Evolutionary conservation across 2,329 filamentous ascomycete species (phyloP), one percentile per base, ranked within the genome.

Genomic region (Calonectria pauciramosa): DNA sequence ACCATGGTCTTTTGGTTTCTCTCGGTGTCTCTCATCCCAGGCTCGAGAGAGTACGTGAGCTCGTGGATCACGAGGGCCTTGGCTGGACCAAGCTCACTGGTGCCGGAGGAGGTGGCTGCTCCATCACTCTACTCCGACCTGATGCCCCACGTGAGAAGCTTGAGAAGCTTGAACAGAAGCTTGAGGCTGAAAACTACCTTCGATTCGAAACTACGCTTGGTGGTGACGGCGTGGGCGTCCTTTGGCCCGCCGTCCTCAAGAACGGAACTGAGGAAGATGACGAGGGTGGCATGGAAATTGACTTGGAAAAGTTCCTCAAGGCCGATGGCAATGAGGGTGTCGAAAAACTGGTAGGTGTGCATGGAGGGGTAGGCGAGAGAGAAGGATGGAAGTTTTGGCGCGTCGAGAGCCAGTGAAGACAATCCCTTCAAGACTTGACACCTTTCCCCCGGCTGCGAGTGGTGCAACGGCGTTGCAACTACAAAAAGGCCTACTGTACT

Each of bases 31-130:
- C 96, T 2, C 97, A 99, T 84, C 97, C 97, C 0, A 93, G 96
- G 60, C 90, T 99, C 32, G 97, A 99, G 86, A 92, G 96, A 38
- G 93, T 99, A 79, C 93, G 97, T 76, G 96, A 98, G 86, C 88
- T 99, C 32, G 94, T 98, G 64, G 96, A 99, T 79, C 93, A 97
- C 80, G 91, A 95, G 71, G 94, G 94, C 51, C 94, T 98, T 71
- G 97, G 97, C 36, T 99, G 96, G 96, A 98, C 97, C 16, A 99
- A 99, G 85, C 90, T 99, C 72, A 99, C 97, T 0, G 97, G 97
- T 41, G 97, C 97, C 1, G 97, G 97, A 28, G 97, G 97, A 16
- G 97, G 97, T 71, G 97, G 97, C 3, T 99, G 97, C 85, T 96
- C 96, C 4, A 99, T 99, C 79, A 97, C 96, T 0, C 88, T 99